Evolutionary conservation across 176 grass and related monocot species (phyloP), one percentile per base, ranked within the genome.

Genomic region (Zea mays): DNA sequence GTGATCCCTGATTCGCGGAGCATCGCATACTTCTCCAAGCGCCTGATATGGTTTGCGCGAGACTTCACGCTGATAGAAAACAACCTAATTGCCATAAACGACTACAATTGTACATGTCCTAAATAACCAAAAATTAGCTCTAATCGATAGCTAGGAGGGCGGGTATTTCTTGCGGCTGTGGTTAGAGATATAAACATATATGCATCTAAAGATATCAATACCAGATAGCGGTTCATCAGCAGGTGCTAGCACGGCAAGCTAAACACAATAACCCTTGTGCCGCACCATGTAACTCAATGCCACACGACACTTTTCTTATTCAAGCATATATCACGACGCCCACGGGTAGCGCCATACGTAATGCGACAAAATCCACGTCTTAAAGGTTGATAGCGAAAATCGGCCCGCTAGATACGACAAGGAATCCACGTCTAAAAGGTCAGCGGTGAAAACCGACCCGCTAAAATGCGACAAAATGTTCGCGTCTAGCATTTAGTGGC

Each of bases 91-190:
- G 8, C 10, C 10, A 13, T 48, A 48, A 14, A 14, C 12, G 0
- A 14, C 4, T 49, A 49, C 12, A 1, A 49, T 49, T 49, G 11
- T 49, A 49, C 46, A 48, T 12, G 46, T 11, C 46, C 11, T 48
- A 37, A n/a, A 39, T 1, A 41, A 9, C 3, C 27, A 27, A 27
- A 27, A 27, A 34, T 39, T 39, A 2, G 5, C 3, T 3, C 14
- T 11, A 73, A 55, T 5, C 4, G 5, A 0, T 5, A 0, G 5
- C 0, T 5, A 0, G 0, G 16, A 3, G 0, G 0, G 0, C 8
- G 0, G 0, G 8, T n/a, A 19, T 73, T 73, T 19, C 16, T 1
- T 56, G 3, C 13, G 0, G 11, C 3, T 10, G 2, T 17, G 34
- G 8, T 0, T 16, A 17, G 7, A 0, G 10, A 59, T 17, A 34